Evolutionary conservation across 805 yeast genomes (phyloP), one percentile per base, ranked within the genome.

Genomic region (Candida verbasci): DNA sequence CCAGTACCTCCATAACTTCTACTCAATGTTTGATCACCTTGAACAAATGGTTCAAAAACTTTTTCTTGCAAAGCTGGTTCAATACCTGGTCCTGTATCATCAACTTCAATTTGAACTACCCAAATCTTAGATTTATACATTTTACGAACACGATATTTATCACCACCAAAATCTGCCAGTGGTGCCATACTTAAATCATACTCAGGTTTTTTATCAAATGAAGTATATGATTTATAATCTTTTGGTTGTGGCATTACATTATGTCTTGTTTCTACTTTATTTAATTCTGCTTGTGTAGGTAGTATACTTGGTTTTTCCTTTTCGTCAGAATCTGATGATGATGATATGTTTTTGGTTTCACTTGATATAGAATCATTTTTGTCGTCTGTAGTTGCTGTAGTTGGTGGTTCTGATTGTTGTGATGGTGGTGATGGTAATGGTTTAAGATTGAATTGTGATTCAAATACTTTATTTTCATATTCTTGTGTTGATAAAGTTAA

Each of bases 1-100:
- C 97, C 98, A 0, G 97, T 93, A 47, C 98, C 98, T 40, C 97
- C 97, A 53, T 84, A 82, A 39, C 89, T 86, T 52, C 95, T 72
- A 4, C 95, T 85, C 18, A 87, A 68, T 0, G 96, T 87, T 57
- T 88, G 96, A 53, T 91, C 97, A 36, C 97, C 98, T 62, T 91
- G 98, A 14, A 89, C 88, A 65, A 91, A 91, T 1, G 97, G 97
- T 51, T 93, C 97, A 58, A 91, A 91, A 1, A 91, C 94, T 42
- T 83, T 78, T 29, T 79, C 79, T 51, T 86, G 96, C 37, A 88
- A 59, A 1, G 81, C 78, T 10, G 82, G 79, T 27, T 86, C 94
- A 36, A 91, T 89, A 41, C 98, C 98, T 0, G 97, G 89, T 3
- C 98, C 97, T 0, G 95, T 86, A 55, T 91, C 98, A 24, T 70